Conservation (phyloP, 352 stramenopile species). For the Globisporangium canariense region DNA sequence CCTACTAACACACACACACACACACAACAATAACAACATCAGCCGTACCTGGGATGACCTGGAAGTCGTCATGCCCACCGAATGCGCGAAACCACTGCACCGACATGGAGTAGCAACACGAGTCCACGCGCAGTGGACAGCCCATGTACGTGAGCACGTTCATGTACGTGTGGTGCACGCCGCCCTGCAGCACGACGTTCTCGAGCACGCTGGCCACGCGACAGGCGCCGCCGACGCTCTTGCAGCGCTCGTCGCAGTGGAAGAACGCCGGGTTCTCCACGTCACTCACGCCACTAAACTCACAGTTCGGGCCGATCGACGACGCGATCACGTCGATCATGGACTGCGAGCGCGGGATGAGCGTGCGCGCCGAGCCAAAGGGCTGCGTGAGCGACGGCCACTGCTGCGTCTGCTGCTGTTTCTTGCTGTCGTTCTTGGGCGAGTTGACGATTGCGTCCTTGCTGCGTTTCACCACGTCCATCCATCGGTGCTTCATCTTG, state of each 20-base stretch:
- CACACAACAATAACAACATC: neutral
- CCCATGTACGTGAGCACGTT: slow-evolving; percentile 75
- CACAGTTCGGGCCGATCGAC: slow-evolving; percentile 4
- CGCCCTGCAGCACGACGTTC: slow-evolving; percentile 71
- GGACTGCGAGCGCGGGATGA: slow-evolving; percentile 16
- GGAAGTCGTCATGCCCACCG: slow-evolving; percentile 62
- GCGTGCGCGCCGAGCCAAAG: slow-evolving; percentile 12
- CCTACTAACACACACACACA: neutral
- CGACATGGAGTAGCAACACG: slow-evolving; percentile 64
- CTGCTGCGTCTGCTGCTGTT: slow-evolving; percentile 12
- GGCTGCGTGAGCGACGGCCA: slow-evolving; percentile 24
- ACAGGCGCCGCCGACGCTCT: slow-evolving; percentile 46
- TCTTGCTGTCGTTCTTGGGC: slow-evolving; percentile 17
- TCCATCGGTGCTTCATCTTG: slow-evolving; percentile 67
- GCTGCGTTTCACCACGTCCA: slow-evolving; percentile 66
- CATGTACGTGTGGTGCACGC: slow-evolving; percentile 82
- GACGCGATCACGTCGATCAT: slow-evolving; percentile 18
- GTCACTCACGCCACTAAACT: slow-evolving; percentile 13
- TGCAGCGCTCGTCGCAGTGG: slow-evolving; percentile 53
- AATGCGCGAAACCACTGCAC: slow-evolving; percentile 79
- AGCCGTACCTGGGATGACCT: slow-evolving; percentile 48
- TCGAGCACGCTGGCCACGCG: slow-evolving; percentile 66
- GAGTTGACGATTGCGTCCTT: slow-evolving; percentile 32
- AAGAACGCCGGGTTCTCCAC: slow-evolving; percentile 45
- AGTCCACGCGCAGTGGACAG: slow-evolving; percentile 48